Percentiles rank a stretch among this genome's conserved stretches.
These are phyloP conservation scores for Colletotrichum sidae DNA, from an alignment of 2,329 filamentous ascomycete genomes.

Conservation along the genomic window DNA sequence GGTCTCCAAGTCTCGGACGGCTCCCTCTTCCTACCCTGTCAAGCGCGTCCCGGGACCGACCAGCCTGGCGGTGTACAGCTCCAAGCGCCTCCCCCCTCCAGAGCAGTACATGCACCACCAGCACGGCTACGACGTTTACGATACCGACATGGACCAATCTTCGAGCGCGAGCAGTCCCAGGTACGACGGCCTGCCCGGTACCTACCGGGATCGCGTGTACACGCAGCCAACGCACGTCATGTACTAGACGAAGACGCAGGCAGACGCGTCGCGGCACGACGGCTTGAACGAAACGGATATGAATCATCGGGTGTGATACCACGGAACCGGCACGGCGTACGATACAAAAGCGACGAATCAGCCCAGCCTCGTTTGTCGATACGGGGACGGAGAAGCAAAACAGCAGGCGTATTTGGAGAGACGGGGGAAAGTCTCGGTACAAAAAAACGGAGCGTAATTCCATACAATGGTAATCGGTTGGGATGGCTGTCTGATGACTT, in stretches of 20 bases:
- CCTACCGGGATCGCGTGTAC: slow-evolving; percentile 33
- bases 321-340: slow-evolving; percentile 26
- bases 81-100: slow-evolving; percentile 31
- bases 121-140: slow-evolving; percentile 34
- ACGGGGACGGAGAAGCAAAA: slow-evolving; percentile 1
- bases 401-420: slow-evolving; percentile 8
- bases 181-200: slow-evolving; percentile 22
- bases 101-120: slow-evolving; percentile 36
- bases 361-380: neutral
- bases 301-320: slow-evolving; percentile 9
- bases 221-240: slow-evolving; percentile 26
- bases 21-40: slow-evolving; percentile 32
- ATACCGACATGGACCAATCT: slow-evolving; percentile 36
- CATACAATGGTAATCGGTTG: slow-evolving; percentile 15
- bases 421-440: neutral
- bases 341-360: slow-evolving; percentile 12
- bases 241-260: slow-evolving; percentile 7
- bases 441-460: slow-evolving; percentile 13
- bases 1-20: slow-evolving; percentile 40
- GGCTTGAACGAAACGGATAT: slow-evolving; percentile 26
- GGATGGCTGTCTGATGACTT: slow-evolving; percentile 29
- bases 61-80: slow-evolving; percentile 35
- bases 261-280: neutral
- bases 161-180: slow-evolving; percentile 36
- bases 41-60: slow-evolving; percentile 32